These are phyloP conservation scores for Geranomyces michiganensis DNA, from an alignment of 192 early-diverging fungal species.

Conservation along the genomic window DNA sequence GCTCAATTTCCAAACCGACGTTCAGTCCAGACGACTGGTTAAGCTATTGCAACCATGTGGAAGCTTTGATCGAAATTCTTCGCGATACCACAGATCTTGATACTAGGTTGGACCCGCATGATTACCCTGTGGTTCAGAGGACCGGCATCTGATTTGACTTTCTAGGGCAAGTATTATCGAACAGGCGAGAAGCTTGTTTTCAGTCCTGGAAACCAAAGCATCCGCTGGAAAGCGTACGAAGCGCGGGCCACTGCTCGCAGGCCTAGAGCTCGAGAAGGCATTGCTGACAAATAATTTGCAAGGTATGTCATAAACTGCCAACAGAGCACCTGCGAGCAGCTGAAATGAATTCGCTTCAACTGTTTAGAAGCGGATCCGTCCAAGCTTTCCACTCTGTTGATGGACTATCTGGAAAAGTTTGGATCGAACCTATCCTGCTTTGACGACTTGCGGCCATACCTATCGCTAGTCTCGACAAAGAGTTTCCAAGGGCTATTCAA, in stretches of 20 bases:
- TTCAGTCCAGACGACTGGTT: conserved; percentile 77
- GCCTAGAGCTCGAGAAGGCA: conserved; percentile 58
- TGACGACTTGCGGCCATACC: conserved; percentile 72
- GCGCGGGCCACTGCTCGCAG: conserved; percentile 74
- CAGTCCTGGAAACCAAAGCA: conserved; percentile 42
- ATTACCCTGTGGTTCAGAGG: neutral
- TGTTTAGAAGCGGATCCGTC: neutral
- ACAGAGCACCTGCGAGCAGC: too few species aligned
- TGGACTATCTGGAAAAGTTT: conserved; percentile 64
- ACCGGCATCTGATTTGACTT: neutral
- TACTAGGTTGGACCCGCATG: neutral
- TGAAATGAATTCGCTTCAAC: too few species aligned
- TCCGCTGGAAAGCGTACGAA: conserved; percentile 43
- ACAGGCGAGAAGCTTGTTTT: conserved; percentile 47
- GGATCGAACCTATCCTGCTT: conserved; percentile 70
- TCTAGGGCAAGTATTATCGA: conserved; percentile 43
- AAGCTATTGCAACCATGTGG: conserved; percentile 61
- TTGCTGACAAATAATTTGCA: neutral
- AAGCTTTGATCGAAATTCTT: conserved; percentile 52
- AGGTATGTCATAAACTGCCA: conserved; percentile 2
- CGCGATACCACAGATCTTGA: neutral
- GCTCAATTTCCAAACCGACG: neutral
- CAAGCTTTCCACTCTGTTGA: conserved; percentile 24
- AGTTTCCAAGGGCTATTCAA: neutral
- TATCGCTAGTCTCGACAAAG: conserved; percentile 18